phyloP scores from a whole-genome alignment of 352 stramenopile genomes.

The Salisapilia sapeloensis region DNA sequence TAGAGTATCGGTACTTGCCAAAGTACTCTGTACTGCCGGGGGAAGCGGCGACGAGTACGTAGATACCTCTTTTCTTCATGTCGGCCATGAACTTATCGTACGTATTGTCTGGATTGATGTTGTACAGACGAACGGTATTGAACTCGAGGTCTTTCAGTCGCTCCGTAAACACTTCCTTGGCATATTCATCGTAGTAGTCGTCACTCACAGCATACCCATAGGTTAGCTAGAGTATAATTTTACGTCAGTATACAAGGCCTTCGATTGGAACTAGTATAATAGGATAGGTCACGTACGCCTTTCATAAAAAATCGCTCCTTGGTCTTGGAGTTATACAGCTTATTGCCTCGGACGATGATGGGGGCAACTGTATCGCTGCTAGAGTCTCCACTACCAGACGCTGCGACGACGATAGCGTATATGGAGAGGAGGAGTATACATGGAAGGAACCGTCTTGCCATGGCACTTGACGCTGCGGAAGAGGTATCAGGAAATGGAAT shows the following conservation, averaged over 20 bases:
- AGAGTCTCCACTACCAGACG: no score
- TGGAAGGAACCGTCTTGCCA: no score
- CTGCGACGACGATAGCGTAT: no score
- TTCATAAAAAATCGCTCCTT: constrained; percentile 79
- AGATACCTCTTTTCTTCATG: constrained; percentile 5
- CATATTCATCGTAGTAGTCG: constrained; percentile 7
- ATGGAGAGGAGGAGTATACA: no score
- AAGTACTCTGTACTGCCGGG: constrained; percentile 4
- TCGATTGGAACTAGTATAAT: no score
- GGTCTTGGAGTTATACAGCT: constrained; percentile 72
- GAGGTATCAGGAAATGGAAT: no score
- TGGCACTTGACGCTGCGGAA: no score
- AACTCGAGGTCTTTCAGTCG: constrained; percentile 5
- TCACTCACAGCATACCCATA: constrained; percentile 9
- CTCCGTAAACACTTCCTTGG: constrained; percentile 6
- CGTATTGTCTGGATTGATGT: constrained; percentile 8
- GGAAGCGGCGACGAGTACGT: constrained; percentile 5
- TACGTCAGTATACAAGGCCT: no score
- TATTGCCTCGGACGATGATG: constrained; percentile 72
- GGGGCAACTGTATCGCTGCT: no score
- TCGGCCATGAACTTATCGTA: constrained; percentile 8
- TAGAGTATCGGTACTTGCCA: constrained; percentile 7
- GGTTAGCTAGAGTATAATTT: constrained; percentile 4
- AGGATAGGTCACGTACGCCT: constrained; percentile 34
- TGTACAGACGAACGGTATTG: constrained; percentile 9